phyloP scores from a whole-genome alignment of 805 yeast genomes.

The Lipomyces spencermartinsiae region DNA sequence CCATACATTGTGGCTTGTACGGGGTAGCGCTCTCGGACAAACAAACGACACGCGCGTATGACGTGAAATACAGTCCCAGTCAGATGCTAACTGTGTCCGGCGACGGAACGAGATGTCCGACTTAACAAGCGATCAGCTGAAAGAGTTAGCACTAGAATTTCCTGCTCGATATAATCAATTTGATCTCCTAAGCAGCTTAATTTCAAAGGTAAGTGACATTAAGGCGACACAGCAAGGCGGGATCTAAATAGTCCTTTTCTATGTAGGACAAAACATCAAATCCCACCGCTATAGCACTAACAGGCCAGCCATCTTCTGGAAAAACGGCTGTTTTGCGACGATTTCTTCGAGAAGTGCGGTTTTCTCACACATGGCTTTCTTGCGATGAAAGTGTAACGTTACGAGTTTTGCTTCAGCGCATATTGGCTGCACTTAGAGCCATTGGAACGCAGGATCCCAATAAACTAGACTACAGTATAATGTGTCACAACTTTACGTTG shows the following conservation, averaged over 20 bases:
- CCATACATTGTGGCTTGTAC: neutral
- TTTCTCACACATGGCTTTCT: conserved; percentile 26
- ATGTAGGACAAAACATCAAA: conserved; percentile 23
- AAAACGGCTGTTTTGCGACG: conserved; percentile 19
- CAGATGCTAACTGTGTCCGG: neutral
- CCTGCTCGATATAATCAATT: conserved; percentile 31
- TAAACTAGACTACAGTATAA: conserved; percentile 5
- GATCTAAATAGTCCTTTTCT: neutral
- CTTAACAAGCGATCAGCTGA: conserved; percentile 10
- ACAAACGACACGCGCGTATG: neutral
- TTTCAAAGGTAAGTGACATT: conserved; percentile 22
- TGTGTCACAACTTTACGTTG: conserved; percentile 14
- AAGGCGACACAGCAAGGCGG: neutral
- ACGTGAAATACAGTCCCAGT: neutral
- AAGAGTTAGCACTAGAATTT: conserved; percentile 13
- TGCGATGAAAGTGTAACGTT: conserved; percentile 32
- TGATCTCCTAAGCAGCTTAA: conserved; percentile 18
- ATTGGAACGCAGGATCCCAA: neutral
- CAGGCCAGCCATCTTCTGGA: conserved; percentile 28
- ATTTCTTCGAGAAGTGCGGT: conserved; percentile 15
- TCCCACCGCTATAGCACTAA: conserved; percentile 21
- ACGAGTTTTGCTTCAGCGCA: conserved; percentile 27
- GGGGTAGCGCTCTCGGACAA: neutral
- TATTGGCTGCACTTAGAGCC: conserved; percentile 14
- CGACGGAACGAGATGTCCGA: neutral